Base-by-base conservation (phyloP, 2,329 filamentous ascomycete species). In the Alternaria atra region DNA sequence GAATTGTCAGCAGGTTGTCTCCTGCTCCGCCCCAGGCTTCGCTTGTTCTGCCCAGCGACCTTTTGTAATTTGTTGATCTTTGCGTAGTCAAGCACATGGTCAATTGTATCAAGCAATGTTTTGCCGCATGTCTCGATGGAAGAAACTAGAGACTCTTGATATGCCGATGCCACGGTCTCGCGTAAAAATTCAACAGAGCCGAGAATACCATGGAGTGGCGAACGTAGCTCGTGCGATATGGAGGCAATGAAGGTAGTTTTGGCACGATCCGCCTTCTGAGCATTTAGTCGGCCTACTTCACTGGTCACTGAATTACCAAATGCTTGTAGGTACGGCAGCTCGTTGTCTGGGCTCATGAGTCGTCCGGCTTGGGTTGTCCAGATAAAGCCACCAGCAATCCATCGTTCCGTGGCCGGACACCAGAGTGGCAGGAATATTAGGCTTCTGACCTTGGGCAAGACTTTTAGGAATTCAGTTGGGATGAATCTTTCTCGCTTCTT, bases 171-270 rank as follows among this genome's bases (percentile, higher is more conserved):
- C 3, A 72, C 66, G 6, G 73, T 74, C 37, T 77, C 74, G 13
- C 68, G 66, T 3, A 77, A 65, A 29, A 77, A 75, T 44, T 75
- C 73, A 2, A 77, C 68, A 4, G 75, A 74, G 0, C 85, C 83
- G 0, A 89, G 75, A n/a, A 89, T 84, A 3, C 87, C 87, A 61
- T 89, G 87, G 0, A 90, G 77, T 0, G 87, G 87, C 1, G 84
- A 87, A 1, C 87, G 81, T 9, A 90, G 76, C 59, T 82, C 80
- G 55, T 82, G 80, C 2, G 74, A 78, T 34, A 82, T 79, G 5
- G 78, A 80, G 25, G 77, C 76, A 34, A 82, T 76, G 52, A 82
- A 80, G 6, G 79, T 77, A 2, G 76, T 77, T 57, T 81, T 81
- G 3, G 74, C 73, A 40, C 73, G 72, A 23, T 77, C 73, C 4